These are phyloP conservation scores for Lachnellula suecica DNA, from an alignment of 2,329 filamentous ascomycete species.

Conservation along the genomic window DNA sequence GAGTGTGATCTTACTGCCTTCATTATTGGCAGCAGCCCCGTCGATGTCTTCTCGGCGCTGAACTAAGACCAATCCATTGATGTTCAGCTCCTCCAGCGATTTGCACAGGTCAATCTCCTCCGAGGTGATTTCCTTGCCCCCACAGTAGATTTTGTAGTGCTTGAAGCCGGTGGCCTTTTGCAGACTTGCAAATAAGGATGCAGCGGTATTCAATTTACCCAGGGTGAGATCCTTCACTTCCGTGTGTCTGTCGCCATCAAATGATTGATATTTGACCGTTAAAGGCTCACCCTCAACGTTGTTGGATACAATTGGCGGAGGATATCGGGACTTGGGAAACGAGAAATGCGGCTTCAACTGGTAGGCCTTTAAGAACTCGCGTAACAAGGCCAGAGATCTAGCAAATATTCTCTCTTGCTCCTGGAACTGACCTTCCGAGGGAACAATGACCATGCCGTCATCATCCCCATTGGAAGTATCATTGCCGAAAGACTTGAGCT, in stretches of 20 bases:
- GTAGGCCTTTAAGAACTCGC: conserved; percentile 64
- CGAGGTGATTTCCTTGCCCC: conserved; percentile 64
- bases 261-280: conserved; percentile 72
- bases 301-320: conserved; percentile 51
- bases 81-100: conserved; percentile 66
- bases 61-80: conserved; percentile 67
- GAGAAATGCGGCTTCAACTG: conserved; percentile 61
- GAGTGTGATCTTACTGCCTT: conserved; percentile 57
- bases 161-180: conserved; percentile 71
- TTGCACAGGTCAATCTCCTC: conserved; percentile 56
- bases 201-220: conserved; percentile 68
- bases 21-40: conserved; percentile 43
- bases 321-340: conserved; percentile 53
- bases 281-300: conserved; percentile 62
- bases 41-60: conserved; percentile 53
- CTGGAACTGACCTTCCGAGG: conserved; percentile 45
- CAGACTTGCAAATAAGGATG: conserved; percentile 67
- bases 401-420: conserved; percentile 64
- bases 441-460: conserved; percentile 52
- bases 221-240: conserved; percentile 63
- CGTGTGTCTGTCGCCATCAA: conserved; percentile 59
- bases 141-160: conserved; percentile 72
- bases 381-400: conserved; percentile 67
- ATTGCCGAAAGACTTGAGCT: conserved; percentile 50
- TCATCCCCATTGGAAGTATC: conserved; percentile 44